Evolutionary conservation across 2,329 filamentous ascomycete species (phyloP), one percentile per base, ranked within the genome.

Genomic region (Colletotrichum horii): DNA sequence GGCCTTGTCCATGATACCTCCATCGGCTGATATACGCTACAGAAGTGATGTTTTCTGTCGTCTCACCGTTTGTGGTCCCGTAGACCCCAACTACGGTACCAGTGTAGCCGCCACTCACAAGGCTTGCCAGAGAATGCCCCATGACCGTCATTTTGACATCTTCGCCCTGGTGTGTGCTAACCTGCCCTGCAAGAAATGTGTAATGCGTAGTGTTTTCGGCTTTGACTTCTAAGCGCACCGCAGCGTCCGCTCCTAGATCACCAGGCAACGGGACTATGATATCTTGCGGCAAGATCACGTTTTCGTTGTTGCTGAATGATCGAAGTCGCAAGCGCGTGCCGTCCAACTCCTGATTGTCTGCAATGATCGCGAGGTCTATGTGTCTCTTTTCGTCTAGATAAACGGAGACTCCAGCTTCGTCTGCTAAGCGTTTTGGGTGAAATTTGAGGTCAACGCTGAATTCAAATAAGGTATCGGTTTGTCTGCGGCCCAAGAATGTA

Each of bases 311-410:
- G 55, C 55, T 58, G 1, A 28, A 58, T 0, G 55, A 58, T 19
- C 55, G 55, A 28, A 58, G 55, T 19, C 55, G 55, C 8, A 58
- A 2, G 55, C 12, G 3, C 28, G 4, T 58, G 22, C 24, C 55
- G 14, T 16, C 15, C 1, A 28, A 8, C 15, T 4, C 0, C 0
- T 58, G 14, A 11, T 58, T 1, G 16, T 14, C 4, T 12, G 24
- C 0, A 0, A 58, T 58, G 24, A 58, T 0, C 0, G 55, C 55
- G 26, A 58, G 4, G 4, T 58, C 55, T 28, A 58, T 26, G 2
- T 58, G 55, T 0, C 55, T 12, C 7, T 26, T 28, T 58, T 58
- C 55, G 55, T 58, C 55, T 28, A 58, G 55, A 19, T 58, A 58
- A 26, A 58, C 0, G 11, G 55, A 58, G 8, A 58, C 55, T 28